Base-by-base conservation (phyloP, 1,139 yeast genomes). In the Suzukiozyma palmioleophila region DNA sequence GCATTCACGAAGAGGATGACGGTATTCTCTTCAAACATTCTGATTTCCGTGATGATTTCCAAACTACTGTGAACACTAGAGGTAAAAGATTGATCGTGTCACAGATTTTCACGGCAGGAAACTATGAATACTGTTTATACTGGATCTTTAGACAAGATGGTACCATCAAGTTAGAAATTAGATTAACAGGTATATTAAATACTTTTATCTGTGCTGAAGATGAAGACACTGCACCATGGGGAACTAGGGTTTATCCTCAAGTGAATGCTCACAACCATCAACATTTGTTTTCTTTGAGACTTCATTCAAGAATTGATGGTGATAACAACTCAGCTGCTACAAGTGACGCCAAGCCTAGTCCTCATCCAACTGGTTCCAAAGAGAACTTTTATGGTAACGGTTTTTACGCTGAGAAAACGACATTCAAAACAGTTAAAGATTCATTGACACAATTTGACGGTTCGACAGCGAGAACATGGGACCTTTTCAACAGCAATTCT, bases 181-280 rank as follows among this genome's bases (percentile, higher is more conserved):
- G 85, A 65, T 75, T 84, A 48, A 84, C 94, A 26, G 94, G 94
- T 64, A 84, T 84, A 48, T 73, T 84, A 64, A 83, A 84, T 73
- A 84, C 90, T 33, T 81, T 69, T 53, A 62, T 76, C 42, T 68
- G 81, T 52, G 78, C 69, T 42, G 82, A 79, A 41, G 82, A 71
- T 51, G 90, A 83, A 62, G 77, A 71, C 38, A 58, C 74, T 49
- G 84, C 83, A 25, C 84, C 84, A 50, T 84, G 85, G 83, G 94
- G 94, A 43, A 83, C 92, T 30, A 71, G 74, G 49, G 92, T 84
- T 36, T 84, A 84, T 61, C 94, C 94, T 43, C 77, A 79, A 47
- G 88, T 82, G 39, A 83, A 82, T 57, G 94, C 94, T 35, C 92
- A 84, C 66, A 83, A 84, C 62, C 94, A 84, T 62, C 94, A 84